A percentile compares a stretch with the other conserved stretches of the same genome.
Evolutionary conservation across 257 asterid species (phyloP).

Genomic region (Solanum pinnatisectum): DNA sequence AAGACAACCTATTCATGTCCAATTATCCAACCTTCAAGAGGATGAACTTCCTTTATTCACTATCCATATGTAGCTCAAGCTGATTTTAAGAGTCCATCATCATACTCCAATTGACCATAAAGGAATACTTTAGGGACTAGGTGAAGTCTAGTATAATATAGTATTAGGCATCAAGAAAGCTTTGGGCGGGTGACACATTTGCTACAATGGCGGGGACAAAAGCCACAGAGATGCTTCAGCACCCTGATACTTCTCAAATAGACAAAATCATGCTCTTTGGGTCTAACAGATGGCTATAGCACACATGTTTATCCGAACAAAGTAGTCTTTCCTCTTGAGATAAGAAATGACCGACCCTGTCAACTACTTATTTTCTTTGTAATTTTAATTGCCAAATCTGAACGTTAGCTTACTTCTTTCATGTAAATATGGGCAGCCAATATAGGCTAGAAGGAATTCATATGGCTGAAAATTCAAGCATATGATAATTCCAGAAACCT

Average conservation of each 20-base stretch:
- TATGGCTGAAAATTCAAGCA: neutral
- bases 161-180: neutral
- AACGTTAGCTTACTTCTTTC: neutral
- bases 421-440: neutral
- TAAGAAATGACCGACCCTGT: neutral
- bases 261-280: neutral
- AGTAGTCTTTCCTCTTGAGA: neutral
- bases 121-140: neutral
- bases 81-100: neutral
- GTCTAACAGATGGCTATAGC: neutral
- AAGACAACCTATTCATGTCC: neutral
- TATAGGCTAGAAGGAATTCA: neutral
- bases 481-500: neutral
- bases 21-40: neutral
- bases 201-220: neutral
- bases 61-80: no score
- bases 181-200: neutral
- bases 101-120: neutral
- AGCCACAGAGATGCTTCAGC: neutral
- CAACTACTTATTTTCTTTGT: neutral
- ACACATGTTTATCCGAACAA: neutral
- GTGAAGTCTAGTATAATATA: neutral
- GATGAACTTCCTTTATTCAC: neutral
- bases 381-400: neutral
- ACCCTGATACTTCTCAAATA: neutral